Base-by-base conservation (phyloP, 768 basidiomycete species). In the Phanerochaete sordida region DNA sequence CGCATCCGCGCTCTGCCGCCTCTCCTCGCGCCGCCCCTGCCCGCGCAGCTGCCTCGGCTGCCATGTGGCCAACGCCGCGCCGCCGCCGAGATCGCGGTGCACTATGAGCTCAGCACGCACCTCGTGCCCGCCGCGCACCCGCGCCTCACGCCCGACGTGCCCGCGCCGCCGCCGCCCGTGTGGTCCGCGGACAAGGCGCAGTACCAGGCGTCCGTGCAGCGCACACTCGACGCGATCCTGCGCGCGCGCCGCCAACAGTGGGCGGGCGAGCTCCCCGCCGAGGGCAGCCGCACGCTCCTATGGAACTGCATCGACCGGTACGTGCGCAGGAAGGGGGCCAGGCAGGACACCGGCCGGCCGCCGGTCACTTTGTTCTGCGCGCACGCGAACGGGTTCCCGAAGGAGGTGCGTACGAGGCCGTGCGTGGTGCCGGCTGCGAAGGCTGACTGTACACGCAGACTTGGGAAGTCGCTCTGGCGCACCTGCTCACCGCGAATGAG, bases 371-470 rank as follows among this genome's bases (percentile, higher is more conserved):
- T 95, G 54, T 81, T 95, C 62, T 76, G 91, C 49, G 83, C 84
- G 3, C 94, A 95, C 70, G 92, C 91, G 2, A 95, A 92, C 71
- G 93, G 95, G 1, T 88, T 95, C 65, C 84, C 83, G 49, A 95
- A 95, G 70, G 93, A 95, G 84, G 91, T 85, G 82, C 62, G 35
- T 37, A 13, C 13, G 48, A 57, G 48, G 31, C 21, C 19, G 44
- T 28, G 43, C 31, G 28, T 21, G 57, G 35, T 31, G 33, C 6
- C 33, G 13, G 33, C 33, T 35, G 33, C 13, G 33, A 35, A 35
- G 6, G 23, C 30, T 47, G 30, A 27, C 47, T 48, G 9, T 26
- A 5, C 27, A 11, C n/a, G 5, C 65, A 95, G 92, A 89, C 82
- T 9, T 96, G 90, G 87, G 91, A 95, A 68, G 84, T 90, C 0